Percentiles rank a stretch among this genome's conserved stretches.
These are phyloP conservation scores for Oryza longistaminata DNA, from an alignment of 176 grass and related monocot species.

Conservation along the genomic window DNA sequence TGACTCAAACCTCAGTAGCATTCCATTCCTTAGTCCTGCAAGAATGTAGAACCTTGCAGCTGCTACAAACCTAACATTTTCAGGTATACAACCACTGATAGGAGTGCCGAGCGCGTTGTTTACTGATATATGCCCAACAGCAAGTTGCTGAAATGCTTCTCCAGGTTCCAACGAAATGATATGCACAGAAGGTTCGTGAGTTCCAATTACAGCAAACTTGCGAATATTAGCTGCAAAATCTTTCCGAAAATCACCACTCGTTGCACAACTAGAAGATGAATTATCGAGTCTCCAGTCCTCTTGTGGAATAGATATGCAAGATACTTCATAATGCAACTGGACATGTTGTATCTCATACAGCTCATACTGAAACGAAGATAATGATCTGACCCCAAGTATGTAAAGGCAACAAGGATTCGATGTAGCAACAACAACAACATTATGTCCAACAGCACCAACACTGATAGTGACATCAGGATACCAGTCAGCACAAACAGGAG, in stretches of 20 bases:
- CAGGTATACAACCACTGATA: slow-evolving; percentile 93
- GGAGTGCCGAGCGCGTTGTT: slow-evolving; percentile 77
- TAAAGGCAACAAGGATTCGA: slow-evolving; percentile 89
- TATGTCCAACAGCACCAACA: slow-evolving; percentile 83
- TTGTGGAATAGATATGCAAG: slow-evolving; percentile 83
- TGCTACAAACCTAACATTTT: slow-evolving; percentile 85
- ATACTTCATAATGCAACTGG: slow-evolving; percentile 75
- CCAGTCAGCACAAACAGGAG: slow-evolving; percentile 74
- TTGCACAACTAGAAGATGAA: slow-evolving; percentile 32
- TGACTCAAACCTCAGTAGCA: slow-evolving; percentile 89
- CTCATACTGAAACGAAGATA: slow-evolving; percentile 70
- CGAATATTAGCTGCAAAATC: slow-evolving; percentile 37
- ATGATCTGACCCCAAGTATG: slow-evolving; percentile 68
- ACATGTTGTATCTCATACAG: slow-evolving; percentile 69
- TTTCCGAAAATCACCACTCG: slow-evolving; percentile 34
- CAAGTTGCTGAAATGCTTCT: slow-evolving; percentile 63
- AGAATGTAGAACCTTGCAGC: slow-evolving; percentile 83
- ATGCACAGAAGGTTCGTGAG: slow-evolving; percentile 97
- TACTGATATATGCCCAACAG: slow-evolving; percentile 66
- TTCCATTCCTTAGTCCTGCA: slow-evolving; percentile 94
- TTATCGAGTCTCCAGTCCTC: slow-evolving; percentile 36
- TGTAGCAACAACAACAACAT: slow-evolving; percentile 82
- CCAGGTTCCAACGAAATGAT: slow-evolving; percentile 68
- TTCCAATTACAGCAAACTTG: slow-evolving; percentile 87
- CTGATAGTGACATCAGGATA: slow-evolving; percentile 79